phyloP scores from a whole-genome alignment of 305 asterid genomes.

The Fraxinus nigra region DNA sequence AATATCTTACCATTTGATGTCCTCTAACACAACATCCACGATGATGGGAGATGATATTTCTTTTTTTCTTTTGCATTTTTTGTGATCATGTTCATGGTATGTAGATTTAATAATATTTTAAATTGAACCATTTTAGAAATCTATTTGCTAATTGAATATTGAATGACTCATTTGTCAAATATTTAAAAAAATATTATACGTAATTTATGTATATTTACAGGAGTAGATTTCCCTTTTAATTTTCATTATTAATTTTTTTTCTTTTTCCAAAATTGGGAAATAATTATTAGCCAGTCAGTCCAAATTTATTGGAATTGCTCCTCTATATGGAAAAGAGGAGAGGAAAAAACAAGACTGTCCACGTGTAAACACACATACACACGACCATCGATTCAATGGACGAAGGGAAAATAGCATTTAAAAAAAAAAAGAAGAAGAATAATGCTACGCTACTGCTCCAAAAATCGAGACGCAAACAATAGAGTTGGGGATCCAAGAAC shows the following conservation, averaged over 20 bases:
- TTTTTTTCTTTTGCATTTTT: background rate
- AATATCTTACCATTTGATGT: background rate
- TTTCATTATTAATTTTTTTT: background rate
- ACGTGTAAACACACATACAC: background rate
- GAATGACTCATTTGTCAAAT: background rate
- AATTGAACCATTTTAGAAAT: background rate
- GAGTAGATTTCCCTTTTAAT: background rate
- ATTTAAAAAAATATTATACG: background rate
- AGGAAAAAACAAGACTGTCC: background rate
- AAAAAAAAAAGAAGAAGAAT: background rate
- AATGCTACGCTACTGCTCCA: background rate
- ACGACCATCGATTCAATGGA: constrained; percentile 25
- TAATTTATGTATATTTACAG: too few species aligned
- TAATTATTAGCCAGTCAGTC: background rate
- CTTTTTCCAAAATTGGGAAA: background rate
- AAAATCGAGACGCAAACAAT: background rate
- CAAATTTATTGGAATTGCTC: background rate
- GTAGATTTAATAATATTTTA: background rate
- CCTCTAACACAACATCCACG: background rate
- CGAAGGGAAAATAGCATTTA: constrained; percentile 15
- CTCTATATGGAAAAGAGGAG: background rate
- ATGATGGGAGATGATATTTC: background rate
- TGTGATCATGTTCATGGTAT: background rate
- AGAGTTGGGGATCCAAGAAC: constrained; percentile 29
- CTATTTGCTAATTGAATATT: background rate